Evolutionary conservation across 2,329 filamentous ascomycete species (phyloP).

Genomic region (Massarina eburnea): DNA sequence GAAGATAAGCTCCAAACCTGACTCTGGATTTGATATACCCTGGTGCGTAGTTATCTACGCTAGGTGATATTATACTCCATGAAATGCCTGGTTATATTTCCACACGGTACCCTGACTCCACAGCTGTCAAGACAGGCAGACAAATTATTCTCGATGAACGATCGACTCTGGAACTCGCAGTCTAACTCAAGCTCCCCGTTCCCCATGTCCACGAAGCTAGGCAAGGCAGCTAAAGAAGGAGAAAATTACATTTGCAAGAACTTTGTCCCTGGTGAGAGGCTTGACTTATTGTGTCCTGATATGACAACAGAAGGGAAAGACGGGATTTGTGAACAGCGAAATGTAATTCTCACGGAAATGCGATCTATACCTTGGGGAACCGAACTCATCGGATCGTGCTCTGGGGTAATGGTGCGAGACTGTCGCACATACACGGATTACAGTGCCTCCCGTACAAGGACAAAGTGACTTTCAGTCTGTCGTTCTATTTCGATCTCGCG

Average conservation of each 20-base stretch:
- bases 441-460: slow-evolving; percentile 6
- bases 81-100: slow-evolving; percentile 4
- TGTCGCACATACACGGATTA: slow-evolving; percentile 3
- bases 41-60: background rate
- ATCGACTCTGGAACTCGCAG: slow-evolving; percentile 5
- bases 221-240: background rate
- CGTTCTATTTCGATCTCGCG: slow-evolving; percentile 9
- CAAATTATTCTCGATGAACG: slow-evolving; percentile 3
- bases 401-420: slow-evolving; percentile 5
- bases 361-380: slow-evolving; percentile 1
- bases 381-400: slow-evolving; percentile 11
- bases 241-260: slow-evolving; percentile 11
- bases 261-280: slow-evolving; percentile 9
- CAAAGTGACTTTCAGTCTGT: slow-evolving; percentile 7
- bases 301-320: slow-evolving; percentile 9
- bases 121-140: slow-evolving; percentile 10
- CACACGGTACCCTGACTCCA: slow-evolving; percentile 1
- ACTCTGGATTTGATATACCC: background rate
- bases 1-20: background rate
- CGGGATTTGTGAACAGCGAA: slow-evolving; percentile 9
- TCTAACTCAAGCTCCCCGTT: slow-evolving; percentile 5
- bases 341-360: slow-evolving; percentile 11
- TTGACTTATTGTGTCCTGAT: slow-evolving; percentile 9
- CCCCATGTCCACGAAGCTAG: slow-evolving; percentile 7
- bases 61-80: slow-evolving; percentile 6